Evolutionary conservation across 371 early-diverging fungal genomes (phyloP).

Genomic region (Chytridiales sp.): DNA sequence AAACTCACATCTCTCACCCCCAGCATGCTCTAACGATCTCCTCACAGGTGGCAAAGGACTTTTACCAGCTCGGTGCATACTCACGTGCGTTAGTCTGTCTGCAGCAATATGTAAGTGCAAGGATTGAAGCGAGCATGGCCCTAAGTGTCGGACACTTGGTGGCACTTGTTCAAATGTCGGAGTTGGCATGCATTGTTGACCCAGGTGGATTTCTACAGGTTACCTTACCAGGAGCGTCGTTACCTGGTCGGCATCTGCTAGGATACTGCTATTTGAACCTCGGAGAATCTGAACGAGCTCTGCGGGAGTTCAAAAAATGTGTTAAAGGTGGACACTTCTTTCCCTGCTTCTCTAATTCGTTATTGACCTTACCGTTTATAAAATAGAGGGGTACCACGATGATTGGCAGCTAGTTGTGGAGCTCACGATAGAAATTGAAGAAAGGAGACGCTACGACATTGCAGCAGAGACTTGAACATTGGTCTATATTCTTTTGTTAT

Average conservation of each 20-base stretch:
- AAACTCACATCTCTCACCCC: background rate
- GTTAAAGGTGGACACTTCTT: slow-evolving; percentile 41
- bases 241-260: slow-evolving; percentile 52
- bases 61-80: slow-evolving; percentile 57
- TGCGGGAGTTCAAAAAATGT: slow-evolving; percentile 57
- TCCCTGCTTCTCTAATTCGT: background rate
- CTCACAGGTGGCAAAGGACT: slow-evolving; percentile 50
- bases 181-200: too few relatives aligned
- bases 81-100: slow-evolving; percentile 53
- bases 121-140: too few relatives aligned
- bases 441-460: slow-evolving; percentile 26
- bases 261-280: slow-evolving; percentile 55
- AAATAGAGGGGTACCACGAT: slow-evolving; percentile 55
- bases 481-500: too few relatives aligned
- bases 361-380: background rate
- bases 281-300: slow-evolving; percentile 46
- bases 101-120: slow-evolving; percentile 48
- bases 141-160: background rate
- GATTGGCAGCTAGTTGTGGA: slow-evolving; percentile 66
- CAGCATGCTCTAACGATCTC: background rate
- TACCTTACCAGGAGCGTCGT: slow-evolving; percentile 44
- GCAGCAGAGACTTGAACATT: too few relatives aligned
- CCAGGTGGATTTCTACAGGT: too few relatives aligned
- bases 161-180: too few relatives aligned
- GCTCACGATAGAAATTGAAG: slow-evolving; percentile 52